phyloP scores from a whole-genome alignment of 805 yeast genomes.

The Ogataea dorogensis region DNA sequence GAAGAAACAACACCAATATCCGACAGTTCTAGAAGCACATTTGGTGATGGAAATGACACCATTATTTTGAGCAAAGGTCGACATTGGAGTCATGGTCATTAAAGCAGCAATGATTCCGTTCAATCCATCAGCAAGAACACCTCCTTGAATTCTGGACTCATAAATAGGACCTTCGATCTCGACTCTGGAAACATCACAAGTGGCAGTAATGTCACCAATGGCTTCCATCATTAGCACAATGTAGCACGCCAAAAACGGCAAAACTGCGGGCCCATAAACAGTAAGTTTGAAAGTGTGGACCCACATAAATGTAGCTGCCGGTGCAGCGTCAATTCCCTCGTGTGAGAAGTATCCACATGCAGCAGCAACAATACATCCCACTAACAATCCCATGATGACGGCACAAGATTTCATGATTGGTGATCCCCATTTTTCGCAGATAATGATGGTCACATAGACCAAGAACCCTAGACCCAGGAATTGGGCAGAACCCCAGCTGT shows the following conservation, averaged over 20 bases:
- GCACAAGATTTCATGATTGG: conserved; percentile 96
- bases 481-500: conserved; percentile 80
- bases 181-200: conserved; percentile 84
- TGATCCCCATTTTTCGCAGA: conserved; percentile 85
- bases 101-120: conserved; percentile 76
- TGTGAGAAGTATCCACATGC: conserved; percentile 79
- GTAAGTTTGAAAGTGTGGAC: conserved; percentile 74
- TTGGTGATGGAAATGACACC: conserved; percentile 92
- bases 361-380: conserved; percentile 91
- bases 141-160: conserved; percentile 90
- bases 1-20: conserved; percentile 54
- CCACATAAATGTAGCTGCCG: conserved; percentile 85
- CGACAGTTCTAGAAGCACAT: conserved; percentile 82
- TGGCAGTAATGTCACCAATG: conserved; percentile 92
- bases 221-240: conserved; percentile 87
- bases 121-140: conserved; percentile 84
- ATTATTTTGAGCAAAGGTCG: conserved; percentile 92
- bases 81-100: conserved; percentile 83
- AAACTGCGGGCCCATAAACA: conserved; percentile 81
- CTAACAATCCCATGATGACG: conserved; percentile 76
- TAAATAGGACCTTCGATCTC: conserved; percentile 80
- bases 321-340: conserved; percentile 61
- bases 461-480: conserved; percentile 86
- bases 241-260: conserved; percentile 83
- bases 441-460: conserved; percentile 69